phyloP scores from a whole-genome alignment of 2,329 filamentous ascomycete genomes.

The Ceratocystis alfenasii region DNA sequence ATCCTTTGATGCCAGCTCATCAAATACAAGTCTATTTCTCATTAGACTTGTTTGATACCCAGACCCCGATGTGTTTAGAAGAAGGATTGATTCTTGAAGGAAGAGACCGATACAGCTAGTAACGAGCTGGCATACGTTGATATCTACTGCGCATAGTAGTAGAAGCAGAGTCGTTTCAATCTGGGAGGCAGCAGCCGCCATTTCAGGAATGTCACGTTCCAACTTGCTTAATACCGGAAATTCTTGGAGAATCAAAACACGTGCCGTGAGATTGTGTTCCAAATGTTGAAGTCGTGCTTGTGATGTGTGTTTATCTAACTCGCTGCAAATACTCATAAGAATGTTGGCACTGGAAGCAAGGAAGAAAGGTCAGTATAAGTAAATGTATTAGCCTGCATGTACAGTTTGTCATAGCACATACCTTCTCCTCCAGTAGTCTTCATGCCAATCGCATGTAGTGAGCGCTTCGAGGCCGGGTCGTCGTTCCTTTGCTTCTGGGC shows the following conservation, averaged over 20 bases:
- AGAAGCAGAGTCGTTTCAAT: slow-evolving; percentile 52
- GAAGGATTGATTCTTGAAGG: slow-evolving; percentile 47
- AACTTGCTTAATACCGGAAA: slow-evolving; percentile 32
- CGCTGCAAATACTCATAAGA: slow-evolving; percentile 18
- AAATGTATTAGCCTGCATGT: too few relatives aligned
- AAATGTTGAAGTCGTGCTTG: slow-evolving; percentile 15
- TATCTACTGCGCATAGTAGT: slow-evolving; percentile 52
- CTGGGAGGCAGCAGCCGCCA: slow-evolving; percentile 41
- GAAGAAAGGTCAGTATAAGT: too few relatives aligned
- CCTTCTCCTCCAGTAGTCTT: slow-evolving; percentile 44
- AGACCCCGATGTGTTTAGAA: slow-evolving; percentile 39
- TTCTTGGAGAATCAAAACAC: slow-evolving; percentile 39
- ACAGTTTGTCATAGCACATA: slow-evolving; percentile 24
- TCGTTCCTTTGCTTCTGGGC: slow-evolving; percentile 29
- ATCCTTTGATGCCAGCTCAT: slow-evolving; percentile 49
- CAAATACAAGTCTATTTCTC: slow-evolving; percentile 49
- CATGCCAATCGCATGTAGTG: slow-evolving; percentile 31
- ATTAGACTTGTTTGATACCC: slow-evolving; percentile 33
- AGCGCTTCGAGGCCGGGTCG: slow-evolving; percentile 31
- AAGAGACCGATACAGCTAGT: slow-evolving; percentile 50
- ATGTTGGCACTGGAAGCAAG: slow-evolving; percentile 15
- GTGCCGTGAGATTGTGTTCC: slow-evolving; percentile 45
- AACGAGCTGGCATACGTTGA: slow-evolving; percentile 53
- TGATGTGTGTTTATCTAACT: slow-evolving; percentile 20
- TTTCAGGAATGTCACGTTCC: slow-evolving; percentile 43